A percentile compares a stretch with the other conserved stretches of the same genome.
Conservation (phyloP, 176 grass and related monocot genomes). For the Musa beccarii region DNA sequence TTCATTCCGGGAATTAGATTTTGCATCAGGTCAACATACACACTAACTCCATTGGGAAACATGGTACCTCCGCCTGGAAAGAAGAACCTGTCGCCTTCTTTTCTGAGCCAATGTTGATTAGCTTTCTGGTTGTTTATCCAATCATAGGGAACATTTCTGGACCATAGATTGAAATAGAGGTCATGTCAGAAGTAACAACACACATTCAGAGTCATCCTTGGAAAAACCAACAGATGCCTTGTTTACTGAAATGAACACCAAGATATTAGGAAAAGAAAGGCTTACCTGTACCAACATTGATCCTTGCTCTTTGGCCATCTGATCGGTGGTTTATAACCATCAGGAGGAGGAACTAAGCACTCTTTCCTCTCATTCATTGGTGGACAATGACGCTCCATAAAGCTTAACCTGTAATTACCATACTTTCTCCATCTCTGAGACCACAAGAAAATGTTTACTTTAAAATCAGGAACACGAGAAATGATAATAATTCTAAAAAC, state of each 20-base stretch:
- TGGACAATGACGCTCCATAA: conserved; percentile 94
- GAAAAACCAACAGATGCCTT: not conserved
- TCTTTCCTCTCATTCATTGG: conserved; percentile 55
- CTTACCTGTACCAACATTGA: conserved; percentile 87
- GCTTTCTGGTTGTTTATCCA: conserved; percentile 99
- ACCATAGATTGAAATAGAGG: conserved; percentile 4
- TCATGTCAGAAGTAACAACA: not conserved
- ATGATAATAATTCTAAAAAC: not conserved
- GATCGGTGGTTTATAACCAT: conserved; percentile 82
- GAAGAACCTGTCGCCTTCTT: conserved; percentile 77
- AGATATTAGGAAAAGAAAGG: no score
- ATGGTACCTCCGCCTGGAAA: conserved; percentile 96
- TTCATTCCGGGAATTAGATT: conserved; percentile 68
- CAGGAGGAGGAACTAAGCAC: conserved; percentile 76
- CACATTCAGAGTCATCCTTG: not conserved
- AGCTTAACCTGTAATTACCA: conserved; percentile 89
- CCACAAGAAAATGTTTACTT: conserved; percentile 5
- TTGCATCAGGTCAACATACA: conserved; percentile 65
- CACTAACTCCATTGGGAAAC: conserved; percentile 87
- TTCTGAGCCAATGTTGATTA: conserved; percentile 92
- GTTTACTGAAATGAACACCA: not conserved
- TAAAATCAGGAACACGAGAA: not conserved
- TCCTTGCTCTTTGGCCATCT: conserved; percentile 97
- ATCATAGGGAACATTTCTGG: conserved; percentile 88
- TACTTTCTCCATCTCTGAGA: conserved; percentile 63